Base-by-base conservation (phyloP, 1,284 basidiomycete species). In the Vanrija sp. region DNA sequence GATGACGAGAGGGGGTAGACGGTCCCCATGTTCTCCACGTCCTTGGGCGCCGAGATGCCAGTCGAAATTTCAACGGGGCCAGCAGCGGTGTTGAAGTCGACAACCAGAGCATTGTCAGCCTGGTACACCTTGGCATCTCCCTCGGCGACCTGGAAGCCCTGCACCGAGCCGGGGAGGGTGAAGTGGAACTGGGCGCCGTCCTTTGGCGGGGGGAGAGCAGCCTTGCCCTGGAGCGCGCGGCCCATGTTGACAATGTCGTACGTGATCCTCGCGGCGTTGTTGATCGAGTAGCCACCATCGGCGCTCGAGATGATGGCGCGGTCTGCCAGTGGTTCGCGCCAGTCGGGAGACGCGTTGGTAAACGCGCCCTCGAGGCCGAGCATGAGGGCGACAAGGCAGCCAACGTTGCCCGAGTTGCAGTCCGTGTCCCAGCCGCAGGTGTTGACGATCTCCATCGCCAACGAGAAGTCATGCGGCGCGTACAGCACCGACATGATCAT, bases 301-400 rank as follows among this genome's bases (percentile, higher is more conserved):
- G 50, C 39, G 26, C 50, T 51, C 23, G 50, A 51, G 50, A 51
- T 51, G 40, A 51, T 10, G 14, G 50, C 50, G n/a, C 50, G 50
- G 28, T 51, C 50, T 1, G 40, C 43, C 5, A 51, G 28, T 0
- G 50, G 50, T 15, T 28, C 50, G 5, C 50, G 50, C 50, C 50
- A 51, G 42, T 51, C 50, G 34, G 34, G 34, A 14, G 42, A 45
- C 5, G 29, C 43, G 6, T 44, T 26, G 26, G n/a, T 26, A 6
- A 16, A 25, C 23, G 38, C 26, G 25, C 43, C 15, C 28, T 51
- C 40, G 16, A 51, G 14, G 34, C 50, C 50, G 23, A 38, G 50
- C n/a, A 51, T 51, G 40, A 51, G 16, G 16, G 39, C 50, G 19
- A 51, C 26, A 1, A 51, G 43, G 18, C 50, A 51, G 16, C 50